phyloP scores from a whole-genome alignment of 202 grass and related monocot genomes.

The Carex arenaria region DNA sequence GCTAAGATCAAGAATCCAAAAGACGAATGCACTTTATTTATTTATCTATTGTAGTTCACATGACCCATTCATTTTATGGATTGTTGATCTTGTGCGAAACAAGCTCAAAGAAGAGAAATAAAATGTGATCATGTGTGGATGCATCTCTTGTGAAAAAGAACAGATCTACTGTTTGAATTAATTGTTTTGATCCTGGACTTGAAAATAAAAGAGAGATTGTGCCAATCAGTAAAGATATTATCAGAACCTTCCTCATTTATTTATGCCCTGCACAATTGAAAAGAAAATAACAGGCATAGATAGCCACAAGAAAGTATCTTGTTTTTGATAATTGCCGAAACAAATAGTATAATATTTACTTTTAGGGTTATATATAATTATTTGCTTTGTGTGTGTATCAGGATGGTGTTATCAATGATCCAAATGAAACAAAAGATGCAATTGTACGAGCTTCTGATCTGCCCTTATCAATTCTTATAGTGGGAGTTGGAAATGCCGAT shows the following conservation, averaged over 20 bases:
- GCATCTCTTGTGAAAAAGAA: background rate
- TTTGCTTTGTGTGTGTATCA: slow-evolving; percentile 9
- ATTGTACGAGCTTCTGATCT: slow-evolving; percentile 86
- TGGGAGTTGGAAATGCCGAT: slow-evolving; percentile 88
- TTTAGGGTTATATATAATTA: background rate
- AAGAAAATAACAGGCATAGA: background rate
- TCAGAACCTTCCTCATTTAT: background rate
- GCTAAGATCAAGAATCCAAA: background rate
- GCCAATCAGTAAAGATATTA: too few relatives aligned
- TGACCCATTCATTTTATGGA: background rate
- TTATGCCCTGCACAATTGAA: background rate
- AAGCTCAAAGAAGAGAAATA: background rate
- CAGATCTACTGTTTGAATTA: background rate
- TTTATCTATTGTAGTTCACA: background rate
- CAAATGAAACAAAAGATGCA: slow-evolving; percentile 77
- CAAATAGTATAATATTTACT: background rate
- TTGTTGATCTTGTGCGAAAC: background rate
- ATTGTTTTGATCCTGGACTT: background rate
- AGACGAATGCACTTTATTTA: background rate
- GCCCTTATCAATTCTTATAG: slow-evolving; percentile 91
- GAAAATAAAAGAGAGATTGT: background rate
- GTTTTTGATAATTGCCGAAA: background rate
- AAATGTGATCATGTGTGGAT: background rate
- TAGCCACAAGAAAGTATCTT: background rate
- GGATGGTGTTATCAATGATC: slow-evolving; percentile 89